Percentiles rank a stretch among this genome's conserved stretches.
phyloP scores from a whole-genome alignment of 208 protist species.

The Balamuthia mandrillaris region DNA sequence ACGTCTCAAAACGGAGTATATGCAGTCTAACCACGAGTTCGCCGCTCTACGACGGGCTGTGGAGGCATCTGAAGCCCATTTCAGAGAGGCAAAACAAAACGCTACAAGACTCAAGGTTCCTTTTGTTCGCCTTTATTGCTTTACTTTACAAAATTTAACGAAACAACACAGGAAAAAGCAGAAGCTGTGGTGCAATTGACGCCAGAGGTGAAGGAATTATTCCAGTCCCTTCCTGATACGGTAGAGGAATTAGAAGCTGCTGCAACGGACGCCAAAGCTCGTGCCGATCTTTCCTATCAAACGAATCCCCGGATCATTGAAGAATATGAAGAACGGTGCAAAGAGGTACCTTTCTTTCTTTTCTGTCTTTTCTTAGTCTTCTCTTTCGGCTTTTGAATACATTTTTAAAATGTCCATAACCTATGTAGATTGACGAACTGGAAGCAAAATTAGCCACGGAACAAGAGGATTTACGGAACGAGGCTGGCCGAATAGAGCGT shows the following conservation, averaged over 20 bases:
- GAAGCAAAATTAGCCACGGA: too few relatives aligned
- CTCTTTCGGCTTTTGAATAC: too few relatives aligned
- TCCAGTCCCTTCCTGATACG: background rate
- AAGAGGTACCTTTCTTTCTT: slow-evolving; percentile 54
- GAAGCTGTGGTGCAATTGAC: background rate
- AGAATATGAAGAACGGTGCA: slow-evolving; percentile 49
- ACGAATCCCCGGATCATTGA: slow-evolving; percentile 40
- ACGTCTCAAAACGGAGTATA: slow-evolving; percentile 10
- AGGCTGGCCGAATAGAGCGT: too few relatives aligned
- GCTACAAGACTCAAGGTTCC: background rate
- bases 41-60: background rate
- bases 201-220: background rate
- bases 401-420: too few relatives aligned
- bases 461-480: too few relatives aligned
- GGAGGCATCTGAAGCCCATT: background rate
- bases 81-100: background rate
- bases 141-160: background rate
- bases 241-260: slow-evolving; percentile 43
- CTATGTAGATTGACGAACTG: too few relatives aligned
- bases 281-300: slow-evolving; percentile 9
- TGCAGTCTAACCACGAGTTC: slow-evolving; percentile 2
- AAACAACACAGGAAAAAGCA: background rate
- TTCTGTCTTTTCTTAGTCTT: too few relatives aligned
- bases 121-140: background rate
- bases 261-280: background rate